Evolutionary conservation across 1,284 basidiomycete species (phyloP), one percentile per base, ranked within the genome.

Genomic region (Puccinia triticina): DNA sequence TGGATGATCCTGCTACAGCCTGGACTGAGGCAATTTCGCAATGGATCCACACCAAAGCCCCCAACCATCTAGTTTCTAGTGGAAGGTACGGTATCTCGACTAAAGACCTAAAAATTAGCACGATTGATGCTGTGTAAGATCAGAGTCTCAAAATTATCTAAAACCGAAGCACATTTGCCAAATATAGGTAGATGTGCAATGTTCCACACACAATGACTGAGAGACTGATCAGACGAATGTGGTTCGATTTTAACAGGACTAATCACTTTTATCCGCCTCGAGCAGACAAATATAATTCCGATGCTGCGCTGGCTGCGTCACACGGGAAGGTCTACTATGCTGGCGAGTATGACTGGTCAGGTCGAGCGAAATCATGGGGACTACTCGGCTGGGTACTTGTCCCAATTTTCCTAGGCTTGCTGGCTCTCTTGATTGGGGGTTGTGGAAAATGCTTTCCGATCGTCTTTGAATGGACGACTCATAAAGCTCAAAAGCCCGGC

Each of bases 11-110:
- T 0, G 85, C 86, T 0, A 83, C 85, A 23, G 84, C 84, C 21
- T 88, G 88, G 88, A 87, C 87, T 32, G 84, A 84, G 23, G 84
- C 86, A 14, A 86, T 88, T 73, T 85, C 85, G 5, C 75, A 83
- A 59, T 84, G 86, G 29, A 78, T 88, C 18, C 88, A 88, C 59
- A 83, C 77, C 16, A 84, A 88, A 40, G 87, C 88, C 10, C 87
- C 87, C 0, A 83, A 85, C 1, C 87, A 88, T 59, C 84, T 88
- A 10, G 85, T 87, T 26, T 72, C 84, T 83, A 81, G 61, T 81
- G 78, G 78, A 5, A 48, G 78, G 29, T 81, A 81, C 67, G 78
- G 78, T 34, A 71, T 81, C 11, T 61, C 53, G 23, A 46, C 34
- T 55, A 43, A 73, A 23, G 78, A 81, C 23, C 71, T 81, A 1